These are phyloP conservation scores for Backusella liffmaniae DNA, from an alignment of 192 early-diverging fungal genomes.

Conservation along the genomic window DNA sequence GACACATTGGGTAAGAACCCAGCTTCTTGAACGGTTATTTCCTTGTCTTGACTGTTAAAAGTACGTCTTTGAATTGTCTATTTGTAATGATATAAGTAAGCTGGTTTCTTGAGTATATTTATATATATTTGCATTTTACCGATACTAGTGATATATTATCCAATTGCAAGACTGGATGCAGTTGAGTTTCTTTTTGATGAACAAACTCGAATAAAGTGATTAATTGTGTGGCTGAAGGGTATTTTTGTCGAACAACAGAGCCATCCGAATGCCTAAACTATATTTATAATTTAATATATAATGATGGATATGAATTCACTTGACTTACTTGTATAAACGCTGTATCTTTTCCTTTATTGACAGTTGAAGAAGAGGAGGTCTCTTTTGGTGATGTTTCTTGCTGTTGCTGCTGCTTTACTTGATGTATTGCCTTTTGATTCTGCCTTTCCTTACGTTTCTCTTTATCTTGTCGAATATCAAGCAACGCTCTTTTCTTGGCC, in stretches of 20 bases:
- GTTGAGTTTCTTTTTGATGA: background rate
- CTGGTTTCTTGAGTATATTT: background rate
- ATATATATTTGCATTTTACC: background rate
- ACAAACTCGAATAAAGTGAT: slow-evolving; percentile 10
- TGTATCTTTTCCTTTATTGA: background rate
- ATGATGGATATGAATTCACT: background rate
- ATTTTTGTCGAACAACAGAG: slow-evolving; percentile 5
- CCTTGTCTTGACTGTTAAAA: slow-evolving; percentile 2
- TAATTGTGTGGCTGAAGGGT: background rate
- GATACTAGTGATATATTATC: background rate
- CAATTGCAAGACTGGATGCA: background rate
- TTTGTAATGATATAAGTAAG: background rate
- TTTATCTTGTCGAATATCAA: slow-evolving; percentile 8
- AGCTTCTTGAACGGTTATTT: slow-evolving; percentile 12
- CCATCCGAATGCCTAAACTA: slow-evolving; percentile 18
- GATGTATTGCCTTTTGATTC: background rate
- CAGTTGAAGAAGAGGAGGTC: background rate
- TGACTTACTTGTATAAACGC: slow-evolving; percentile 2
- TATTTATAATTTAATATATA: background rate
- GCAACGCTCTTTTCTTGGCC: background rate
- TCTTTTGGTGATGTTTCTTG: background rate
- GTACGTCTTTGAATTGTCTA: slow-evolving; percentile 17
- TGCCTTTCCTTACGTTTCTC: background rate
- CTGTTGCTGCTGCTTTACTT: background rate
- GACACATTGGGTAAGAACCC: slow-evolving; percentile 21